A percentile compares a stretch with the other conserved stretches of the same genome.
Conservation (phyloP, 768 basidiomycete genomes). For the Pleurotus eryngii region DNA sequence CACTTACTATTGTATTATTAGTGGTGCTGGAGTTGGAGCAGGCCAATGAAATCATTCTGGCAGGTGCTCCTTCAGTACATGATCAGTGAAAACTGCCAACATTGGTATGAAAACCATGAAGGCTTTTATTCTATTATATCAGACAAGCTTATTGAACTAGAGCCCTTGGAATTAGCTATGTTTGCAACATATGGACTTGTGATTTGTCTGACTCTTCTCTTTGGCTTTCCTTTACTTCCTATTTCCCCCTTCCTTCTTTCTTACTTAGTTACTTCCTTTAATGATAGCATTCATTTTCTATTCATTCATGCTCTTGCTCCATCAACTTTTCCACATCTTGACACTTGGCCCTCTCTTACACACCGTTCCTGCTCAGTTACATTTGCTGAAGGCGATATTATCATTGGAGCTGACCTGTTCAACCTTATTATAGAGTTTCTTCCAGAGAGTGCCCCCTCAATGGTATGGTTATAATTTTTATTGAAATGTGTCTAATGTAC, state of each 20-base stretch:
- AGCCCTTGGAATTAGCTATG: neutral
- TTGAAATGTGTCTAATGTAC: too few species aligned
- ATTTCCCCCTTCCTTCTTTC: constrained; percentile 4
- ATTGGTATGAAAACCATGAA: neutral
- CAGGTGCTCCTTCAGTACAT: neutral
- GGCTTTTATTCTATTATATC: neutral
- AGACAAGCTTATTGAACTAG: neutral
- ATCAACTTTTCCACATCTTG: neutral
- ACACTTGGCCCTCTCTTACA: constrained; percentile 2
- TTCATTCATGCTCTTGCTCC: constrained; percentile 4
- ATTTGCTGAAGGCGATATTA: neutral
- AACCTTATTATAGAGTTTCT: neutral
- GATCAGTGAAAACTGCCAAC: neutral
- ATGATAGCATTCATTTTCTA: neutral
- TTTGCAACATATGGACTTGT: neutral
- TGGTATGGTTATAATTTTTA: neutral
- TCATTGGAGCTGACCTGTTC: neutral
- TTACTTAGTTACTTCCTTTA: constrained; percentile 1
- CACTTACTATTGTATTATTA: neutral
- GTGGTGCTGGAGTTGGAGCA: constrained; percentile 1
- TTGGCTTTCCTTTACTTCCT: neutral
- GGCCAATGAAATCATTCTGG: constrained; percentile 4
- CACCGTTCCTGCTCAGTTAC: too few species aligned
- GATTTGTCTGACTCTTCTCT: neutral
- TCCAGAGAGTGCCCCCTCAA: neutral